These are phyloP conservation scores for Microdochium paspali DNA, from an alignment of 2,329 filamentous ascomycete genomes.

Conservation along the genomic window DNA sequence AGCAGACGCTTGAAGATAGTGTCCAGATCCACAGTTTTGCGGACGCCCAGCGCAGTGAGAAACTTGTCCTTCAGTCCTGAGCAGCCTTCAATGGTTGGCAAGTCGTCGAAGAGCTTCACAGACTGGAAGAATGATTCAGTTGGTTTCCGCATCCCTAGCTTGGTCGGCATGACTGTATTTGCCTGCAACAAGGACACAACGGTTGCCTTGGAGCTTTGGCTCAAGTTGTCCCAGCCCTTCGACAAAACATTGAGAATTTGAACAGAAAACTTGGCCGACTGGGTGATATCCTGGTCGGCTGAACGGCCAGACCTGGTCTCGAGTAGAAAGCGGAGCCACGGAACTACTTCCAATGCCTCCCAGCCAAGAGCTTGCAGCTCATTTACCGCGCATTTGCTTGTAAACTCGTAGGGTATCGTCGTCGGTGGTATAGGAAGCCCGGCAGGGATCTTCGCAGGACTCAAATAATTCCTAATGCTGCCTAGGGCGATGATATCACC, in stretches of 20 bases:
- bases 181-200: conserved; percentile 56
- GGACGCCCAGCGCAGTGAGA: conserved; percentile 70
- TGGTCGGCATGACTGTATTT: conserved; percentile 78
- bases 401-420: conserved; percentile 80
- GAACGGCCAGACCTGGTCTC: conserved; percentile 50
- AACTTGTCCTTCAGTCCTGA: conserved; percentile 87
- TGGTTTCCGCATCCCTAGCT: conserved; percentile 78
- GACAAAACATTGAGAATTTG: conserved; percentile 73
- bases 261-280: conserved; percentile 62
- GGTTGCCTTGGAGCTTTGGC: conserved; percentile 52
- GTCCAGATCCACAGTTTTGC: conserved; percentile 89
- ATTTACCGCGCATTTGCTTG: conserved; percentile 52
- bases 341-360: conserved; percentile 73
- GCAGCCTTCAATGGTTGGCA: conserved; percentile 70
- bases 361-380: conserved; percentile 79
- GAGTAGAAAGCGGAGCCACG: conserved; percentile 80
- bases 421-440: conserved; percentile 70
- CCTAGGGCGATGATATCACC: conserved; percentile 70
- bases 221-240: conserved; percentile 82
- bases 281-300: conserved; percentile 60
- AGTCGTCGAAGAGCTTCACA: conserved; percentile 91
- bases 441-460: conserved; percentile 69
- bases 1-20: conserved; percentile 87
- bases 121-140: conserved; percentile 81
- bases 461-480: conserved; percentile 66